Evolutionary conservation across 2,329 filamentous ascomycete genomes (phyloP), one percentile per base, ranked within the genome.

Genomic region (Myriosclerotinia duriaeana): DNA sequence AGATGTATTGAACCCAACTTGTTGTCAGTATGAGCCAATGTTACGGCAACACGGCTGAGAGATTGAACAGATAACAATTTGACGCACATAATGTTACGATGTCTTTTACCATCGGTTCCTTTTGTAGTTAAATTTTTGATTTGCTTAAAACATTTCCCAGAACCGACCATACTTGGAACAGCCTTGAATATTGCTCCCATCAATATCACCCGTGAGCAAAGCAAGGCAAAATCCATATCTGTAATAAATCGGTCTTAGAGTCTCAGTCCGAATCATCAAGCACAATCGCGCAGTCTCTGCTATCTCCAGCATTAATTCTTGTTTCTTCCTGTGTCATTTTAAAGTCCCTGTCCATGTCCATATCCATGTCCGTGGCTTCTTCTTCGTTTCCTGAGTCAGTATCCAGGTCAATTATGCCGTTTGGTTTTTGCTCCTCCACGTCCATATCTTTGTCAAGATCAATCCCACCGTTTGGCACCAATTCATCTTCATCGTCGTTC

Each of bases 201-300:
- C 5, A 38, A 26, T 20, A 22, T 12, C 9, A n/a, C 17, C 42
- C 40, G 11, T 15, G n/a, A 59, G 30, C 20, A 36, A 11, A 6
- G 17, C 56, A 36, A 22, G 48, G 22, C 11, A 2, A 2, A 8
- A 4, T 14, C 56, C 46, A 5, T 2, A 6, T 17, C 36, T 34
- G 8, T 15, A 17, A 6, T 36, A 4, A 36, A 36, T 22, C 30
- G 20, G 3, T 2, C 17, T 26, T 5, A 26, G 1, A 3, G 11
- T 6, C 26, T 38, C 14, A 61, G n/a, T 61, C 58, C 2, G n/a
- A 61, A 61, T 26, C 44, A 14, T 61, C 58, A 38, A 61, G n/a
- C 44, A 52, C 8, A 50, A 61, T 50, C 22, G 58, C 44, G 14
- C 50, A 8, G 26, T 50, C 34, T 11, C 34, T 50, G 58, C 44